phyloP scores from a whole-genome alignment of 495 filamentous ascomycete genomes.

The Rhypophila decipiens region DNA sequence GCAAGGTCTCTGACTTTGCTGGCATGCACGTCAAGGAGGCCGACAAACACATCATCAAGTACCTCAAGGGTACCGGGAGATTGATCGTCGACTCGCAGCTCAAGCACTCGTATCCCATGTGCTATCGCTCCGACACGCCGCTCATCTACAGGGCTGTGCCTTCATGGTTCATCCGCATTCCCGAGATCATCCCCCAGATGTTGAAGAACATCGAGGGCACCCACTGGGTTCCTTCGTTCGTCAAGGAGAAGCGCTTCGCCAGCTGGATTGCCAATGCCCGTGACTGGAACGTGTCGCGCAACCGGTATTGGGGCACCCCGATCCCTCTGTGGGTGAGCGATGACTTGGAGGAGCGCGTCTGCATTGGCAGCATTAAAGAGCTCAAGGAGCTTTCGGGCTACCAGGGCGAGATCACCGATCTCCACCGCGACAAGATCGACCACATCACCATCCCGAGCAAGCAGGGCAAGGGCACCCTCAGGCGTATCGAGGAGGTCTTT shows the following conservation, averaged over 20 bases:
- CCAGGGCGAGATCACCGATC: conserved; percentile 75
- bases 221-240: conserved; percentile 88
- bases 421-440: conserved; percentile 93
- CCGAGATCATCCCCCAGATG: conserved; percentile 81
- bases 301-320: conserved; percentile 97
- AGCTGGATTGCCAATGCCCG: conserved; percentile 64
- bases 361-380: conserved; percentile 79
- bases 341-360: conserved; percentile 78
- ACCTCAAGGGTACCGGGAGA: conserved; percentile 73
- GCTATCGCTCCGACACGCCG: conserved; percentile 91
- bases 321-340: conserved; percentile 90
- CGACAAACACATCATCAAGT: conserved; percentile 90
- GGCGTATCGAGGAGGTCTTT: conserved; percentile 84
- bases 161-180: conserved; percentile 91
- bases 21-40: conserved; percentile 92
- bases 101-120: conserved; percentile 92
- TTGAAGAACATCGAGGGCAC: conserved; percentile 81
- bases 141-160: conserved; percentile 93
- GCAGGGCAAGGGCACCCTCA: conserved; percentile 77
- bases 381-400: conserved; percentile 83
- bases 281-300: conserved; percentile 95
- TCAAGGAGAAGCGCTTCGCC: conserved; percentile 86
- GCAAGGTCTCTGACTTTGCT: conserved; percentile 73
- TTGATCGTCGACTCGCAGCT: conserved; percentile 85
- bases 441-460: conserved; percentile 94